phyloP scores from a whole-genome alignment of 2,329 filamentous ascomycete species.

The Sclerotinia glacialis region DNA sequence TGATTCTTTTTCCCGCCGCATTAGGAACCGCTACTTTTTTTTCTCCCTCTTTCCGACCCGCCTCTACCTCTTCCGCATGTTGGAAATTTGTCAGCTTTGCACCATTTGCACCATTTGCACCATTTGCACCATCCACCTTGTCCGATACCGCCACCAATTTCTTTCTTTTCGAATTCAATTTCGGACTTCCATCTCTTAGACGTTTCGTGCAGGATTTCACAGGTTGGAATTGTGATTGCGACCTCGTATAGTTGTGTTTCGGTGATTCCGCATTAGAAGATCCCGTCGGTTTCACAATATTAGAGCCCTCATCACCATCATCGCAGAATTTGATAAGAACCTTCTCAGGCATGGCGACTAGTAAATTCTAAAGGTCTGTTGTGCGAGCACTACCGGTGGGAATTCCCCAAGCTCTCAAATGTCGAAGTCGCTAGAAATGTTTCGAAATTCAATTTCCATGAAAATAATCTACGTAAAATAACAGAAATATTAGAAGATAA shows the following conservation, averaged over 20 bases:
- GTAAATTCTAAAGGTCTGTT: neutral
- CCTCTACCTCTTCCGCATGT: constrained; percentile 1
- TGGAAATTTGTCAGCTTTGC: neutral
- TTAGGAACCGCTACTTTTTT: neutral
- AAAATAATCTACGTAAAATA: too few relatives aligned
- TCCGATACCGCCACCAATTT: constrained; percentile 25
- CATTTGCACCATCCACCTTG: constrained; percentile 31
- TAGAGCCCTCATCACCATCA: constrained; percentile 25
- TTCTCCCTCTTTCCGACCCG: constrained; percentile 1
- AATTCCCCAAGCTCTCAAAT: neutral
- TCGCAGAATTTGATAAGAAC: constrained; percentile 43
- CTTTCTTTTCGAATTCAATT: constrained; percentile 35
- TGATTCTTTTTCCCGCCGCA: neutral
- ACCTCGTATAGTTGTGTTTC: constrained; percentile 30
- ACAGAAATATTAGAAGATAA: neutral
- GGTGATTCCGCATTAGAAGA: constrained; percentile 7
- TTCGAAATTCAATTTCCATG: neutral
- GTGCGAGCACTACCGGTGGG: neutral
- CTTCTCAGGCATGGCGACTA: constrained; percentile 43
- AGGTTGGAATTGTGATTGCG: neutral
- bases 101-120: neutral
- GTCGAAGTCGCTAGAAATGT: neutral
- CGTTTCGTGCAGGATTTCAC: constrained; percentile 24
- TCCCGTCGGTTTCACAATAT: neutral
- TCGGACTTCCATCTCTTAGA: constrained; percentile 30